Percentiles rank a stretch among this genome's conserved stretches.
phyloP scores from a whole-genome alignment of 352 stramenopile species.

The Globisporangium cylindrosporum region DNA sequence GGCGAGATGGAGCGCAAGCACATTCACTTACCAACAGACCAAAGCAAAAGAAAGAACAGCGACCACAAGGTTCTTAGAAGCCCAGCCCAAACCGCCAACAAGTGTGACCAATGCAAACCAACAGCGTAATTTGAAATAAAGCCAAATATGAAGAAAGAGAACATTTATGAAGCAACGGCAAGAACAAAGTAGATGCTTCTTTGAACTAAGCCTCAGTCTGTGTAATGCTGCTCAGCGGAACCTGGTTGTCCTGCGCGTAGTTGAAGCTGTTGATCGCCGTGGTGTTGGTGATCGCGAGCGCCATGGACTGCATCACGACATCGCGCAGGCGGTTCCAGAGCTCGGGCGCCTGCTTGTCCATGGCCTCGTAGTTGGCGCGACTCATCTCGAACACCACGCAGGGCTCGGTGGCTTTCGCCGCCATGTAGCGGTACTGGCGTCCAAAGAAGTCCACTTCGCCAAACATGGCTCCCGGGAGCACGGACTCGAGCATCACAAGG shows the following conservation, averaged over 20 bases:
- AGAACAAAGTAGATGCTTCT: background rate
- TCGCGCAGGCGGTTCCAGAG: background rate
- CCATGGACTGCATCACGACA: background rate
- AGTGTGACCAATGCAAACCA: background rate
- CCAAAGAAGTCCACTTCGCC: conserved; percentile 87
- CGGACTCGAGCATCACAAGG: conserved; percentile 59
- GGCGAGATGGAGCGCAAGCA: background rate
- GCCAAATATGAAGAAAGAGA: background rate
- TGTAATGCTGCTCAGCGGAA: background rate
- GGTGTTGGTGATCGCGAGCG: conserved; percentile 12
- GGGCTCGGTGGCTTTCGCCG: background rate
- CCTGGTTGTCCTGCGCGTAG: conserved; percentile 15
- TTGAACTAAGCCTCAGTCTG: background rate
- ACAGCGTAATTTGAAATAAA: background rate
- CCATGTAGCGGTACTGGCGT: conserved; percentile 52
- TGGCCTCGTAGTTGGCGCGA: background rate
- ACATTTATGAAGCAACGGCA: background rate
- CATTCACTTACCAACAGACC: background rate
- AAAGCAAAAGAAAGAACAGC: background rate
- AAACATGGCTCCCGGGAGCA: conserved; percentile 80
- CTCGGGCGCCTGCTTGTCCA: background rate
- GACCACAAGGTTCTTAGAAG: background rate
- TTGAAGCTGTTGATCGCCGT: conserved; percentile 71
- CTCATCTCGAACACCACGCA: background rate
- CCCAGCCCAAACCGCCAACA: background rate